Evolutionary conservation across 345 rosid genomes (phyloP).

Genomic region (Aegle marmelos): DNA sequence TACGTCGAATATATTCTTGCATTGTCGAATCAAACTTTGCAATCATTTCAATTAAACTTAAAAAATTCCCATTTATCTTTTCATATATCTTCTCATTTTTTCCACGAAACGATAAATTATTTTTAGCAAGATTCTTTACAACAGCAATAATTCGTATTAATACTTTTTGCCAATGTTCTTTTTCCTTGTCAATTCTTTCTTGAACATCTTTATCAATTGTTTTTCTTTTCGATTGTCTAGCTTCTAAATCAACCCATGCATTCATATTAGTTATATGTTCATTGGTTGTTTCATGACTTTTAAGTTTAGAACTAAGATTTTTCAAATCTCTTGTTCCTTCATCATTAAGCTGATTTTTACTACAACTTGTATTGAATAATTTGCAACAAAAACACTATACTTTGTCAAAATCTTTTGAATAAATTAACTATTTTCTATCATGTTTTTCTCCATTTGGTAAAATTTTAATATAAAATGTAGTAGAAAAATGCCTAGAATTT

Average conservation of each 20-base stretch:
- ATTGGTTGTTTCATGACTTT: no score
- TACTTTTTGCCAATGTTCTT: no score
- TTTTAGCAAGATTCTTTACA: no score
- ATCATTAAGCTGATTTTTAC: neutral
- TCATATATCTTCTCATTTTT: neutral
- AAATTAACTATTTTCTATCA: no score
- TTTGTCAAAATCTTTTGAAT: no score
- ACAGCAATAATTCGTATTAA: no score
- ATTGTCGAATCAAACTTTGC: no score
- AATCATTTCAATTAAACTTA: neutral
- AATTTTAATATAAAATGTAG: no score
- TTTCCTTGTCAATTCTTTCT: no score
- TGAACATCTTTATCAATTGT: neutral
- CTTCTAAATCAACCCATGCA: neutral
- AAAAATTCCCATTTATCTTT: neutral
- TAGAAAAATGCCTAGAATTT: neutral
- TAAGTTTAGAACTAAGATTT: neutral
- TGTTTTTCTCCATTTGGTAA: no score
- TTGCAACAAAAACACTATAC: no score
- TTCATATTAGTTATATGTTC: neutral
- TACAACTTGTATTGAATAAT: neutral
- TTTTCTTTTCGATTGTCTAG: neutral
- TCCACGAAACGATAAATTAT: no score
- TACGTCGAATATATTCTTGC: neutral
- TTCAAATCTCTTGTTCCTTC: neutral